Evolutionary conservation across 2,329 filamentous ascomycete genomes (phyloP).

Genomic region (Penicillium glabrum): DNA sequence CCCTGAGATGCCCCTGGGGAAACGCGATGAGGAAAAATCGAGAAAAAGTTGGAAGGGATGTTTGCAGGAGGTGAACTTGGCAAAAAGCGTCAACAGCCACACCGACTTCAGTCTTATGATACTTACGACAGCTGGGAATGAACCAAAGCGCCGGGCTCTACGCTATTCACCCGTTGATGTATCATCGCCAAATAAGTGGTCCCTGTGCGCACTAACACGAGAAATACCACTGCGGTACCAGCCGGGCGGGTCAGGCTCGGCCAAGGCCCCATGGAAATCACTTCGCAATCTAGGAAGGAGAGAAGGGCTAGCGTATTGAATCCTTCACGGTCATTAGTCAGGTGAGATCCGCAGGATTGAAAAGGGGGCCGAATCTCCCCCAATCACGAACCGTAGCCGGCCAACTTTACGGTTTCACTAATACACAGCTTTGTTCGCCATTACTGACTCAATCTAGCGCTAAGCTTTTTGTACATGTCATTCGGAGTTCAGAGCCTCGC

Average conservation of each 20-base stretch:
- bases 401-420: background rate
- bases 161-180: background rate
- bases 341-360: background rate
- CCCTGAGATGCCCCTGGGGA: background rate
- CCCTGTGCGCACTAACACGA: background rate
- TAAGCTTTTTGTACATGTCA: too few species aligned
- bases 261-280: background rate
- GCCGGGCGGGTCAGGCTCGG: background rate
- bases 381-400: background rate
- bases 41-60: background rate
- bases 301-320: background rate
- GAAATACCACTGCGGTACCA: background rate
- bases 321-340: background rate
- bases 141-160: constrained; percentile 2
- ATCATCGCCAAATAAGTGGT: background rate
- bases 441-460: too few species aligned
- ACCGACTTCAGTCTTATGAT: constrained; percentile 23
- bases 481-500: too few species aligned
- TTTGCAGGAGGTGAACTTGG: background rate
- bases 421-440: too few species aligned
- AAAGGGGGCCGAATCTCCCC: background rate
- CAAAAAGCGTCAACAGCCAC: constrained; percentile 9
- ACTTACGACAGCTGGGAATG: constrained; percentile 8
- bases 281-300: background rate
- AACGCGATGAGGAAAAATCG: background rate